Evolutionary conservation across 768 basidiomycete genomes (phyloP), one percentile per base, ranked within the genome.

Genomic region (Mrakia hoshinonis): DNA sequence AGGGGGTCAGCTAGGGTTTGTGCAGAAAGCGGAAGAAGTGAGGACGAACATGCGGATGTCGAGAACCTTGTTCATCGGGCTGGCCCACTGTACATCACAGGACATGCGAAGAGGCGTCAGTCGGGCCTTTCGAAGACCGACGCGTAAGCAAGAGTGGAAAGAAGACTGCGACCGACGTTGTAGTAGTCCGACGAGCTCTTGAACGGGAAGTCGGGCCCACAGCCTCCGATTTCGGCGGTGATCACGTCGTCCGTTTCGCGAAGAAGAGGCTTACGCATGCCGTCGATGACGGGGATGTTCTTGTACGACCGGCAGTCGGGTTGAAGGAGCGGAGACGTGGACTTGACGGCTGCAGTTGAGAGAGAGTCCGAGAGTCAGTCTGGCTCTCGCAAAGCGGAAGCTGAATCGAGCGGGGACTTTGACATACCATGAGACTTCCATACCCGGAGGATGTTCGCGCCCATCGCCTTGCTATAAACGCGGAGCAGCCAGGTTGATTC

Each of bases 181-280:
- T 80, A 80, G 70, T 80, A 80, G 15, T 65, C 78, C 58, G 78
- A 76, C 3, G 79, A 78, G 12, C 63, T 67, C 11, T 67, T 62
- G 72, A 80, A 79, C 7, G 80, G 80, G 76, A 79, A 80, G 48
- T 46, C 54, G 3, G 54, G 55, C 48, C 39, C 22, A 34, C 55
- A 58, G 11, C 71, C 71, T 58, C 71, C 71, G 36, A 72, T 43
- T 12, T 34, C 39, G 15, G 46, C 22, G 15, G 61, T 55, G 24
- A 72, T 31, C 24, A 58, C 58, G 48, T 72, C 71, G 34, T 72
- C 71, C 12, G 55, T 67, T 34, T 72, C 71, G 13, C 71, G n/a
- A 18, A 71, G 55, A 0, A 66, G 29, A 11, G 70, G 70, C n/a
- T 51, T 55, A 26, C n/a, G 0, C 69, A 70, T 70, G 34, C 24